Base-by-base conservation (phyloP, 805 yeast genomes). In the Candida coquimbonensis region DNA sequence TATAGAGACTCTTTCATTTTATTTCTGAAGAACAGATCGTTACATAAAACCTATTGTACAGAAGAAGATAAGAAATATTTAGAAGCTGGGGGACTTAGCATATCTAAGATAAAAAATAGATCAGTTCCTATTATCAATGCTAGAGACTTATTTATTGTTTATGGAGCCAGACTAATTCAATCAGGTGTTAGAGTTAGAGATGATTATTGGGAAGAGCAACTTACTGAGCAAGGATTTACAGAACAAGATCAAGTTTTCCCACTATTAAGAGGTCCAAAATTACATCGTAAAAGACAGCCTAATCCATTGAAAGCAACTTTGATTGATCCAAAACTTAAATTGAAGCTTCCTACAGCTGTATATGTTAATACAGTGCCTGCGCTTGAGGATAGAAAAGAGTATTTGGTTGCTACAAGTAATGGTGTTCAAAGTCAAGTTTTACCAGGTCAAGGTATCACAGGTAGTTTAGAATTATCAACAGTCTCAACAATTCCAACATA, bases 131-230 rank as follows among this genome's bases (percentile, higher is more conserved):
- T 50, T 14, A 46, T 53, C n/a, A 66, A 76, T 12, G 74, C 76
- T 3, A 65, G 70, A 39, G 66, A 74, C 1, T 65, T 74, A 39
- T 78, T 59, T 51, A 61, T 77, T 43, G 64, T 64, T 40, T 77
- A 75, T 58, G 83, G 83, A 33, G 75, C 81, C 1, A 61, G 75
- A 21, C 56, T 73, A 3, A 56, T 78, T 19, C 60, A 61, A 2
- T 56, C 61, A n/a, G 83, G 83, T 7, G 59, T 61, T 34, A 66
- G 82, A 47, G 65, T 77, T 5, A 49, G 58, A 3, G 83, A 78
- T 57, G 83, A 78, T 56, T 78, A 78, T 55, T 78, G 80, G 78
- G 81, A 76, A 49, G 63, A 62, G 4, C 53, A 61, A 4, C 71
- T 72, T 0, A 60, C 57, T 35, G 64, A 62, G 17, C 73, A 73